Conservation (phyloP, 257 asterid genomes). For the Anisodus acutangulus region DNA sequence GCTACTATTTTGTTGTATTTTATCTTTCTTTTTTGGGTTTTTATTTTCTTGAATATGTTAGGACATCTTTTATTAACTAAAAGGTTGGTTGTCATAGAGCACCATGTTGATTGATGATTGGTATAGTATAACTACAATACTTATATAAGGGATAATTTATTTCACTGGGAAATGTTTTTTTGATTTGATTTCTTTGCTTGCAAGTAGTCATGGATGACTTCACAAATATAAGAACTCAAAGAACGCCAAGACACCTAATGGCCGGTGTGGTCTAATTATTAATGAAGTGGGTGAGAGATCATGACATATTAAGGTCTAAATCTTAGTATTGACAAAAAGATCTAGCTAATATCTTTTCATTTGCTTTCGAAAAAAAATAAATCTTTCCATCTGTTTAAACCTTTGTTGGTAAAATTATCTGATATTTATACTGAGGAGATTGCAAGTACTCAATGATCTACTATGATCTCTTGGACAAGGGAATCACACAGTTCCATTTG, state of each 20-base stretch:
- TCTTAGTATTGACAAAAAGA: too few relatives aligned
- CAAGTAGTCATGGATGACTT: not conserved
- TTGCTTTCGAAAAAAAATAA: too few relatives aligned
- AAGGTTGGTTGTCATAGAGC: not conserved
- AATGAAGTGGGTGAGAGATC: not conserved
- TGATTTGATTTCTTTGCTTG: not conserved
- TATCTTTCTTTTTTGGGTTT: not conserved
- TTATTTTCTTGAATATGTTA: not conserved
- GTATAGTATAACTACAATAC: not conserved
- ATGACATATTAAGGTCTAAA: too few relatives aligned
- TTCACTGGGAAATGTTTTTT: not conserved
- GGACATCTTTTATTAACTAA: not conserved
- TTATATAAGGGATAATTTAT: not conserved
- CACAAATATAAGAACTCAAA: not conserved
- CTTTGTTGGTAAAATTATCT: too few relatives aligned
- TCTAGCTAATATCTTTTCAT: too few relatives aligned
- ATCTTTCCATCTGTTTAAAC: too few relatives aligned
- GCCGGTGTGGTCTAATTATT: not conserved
- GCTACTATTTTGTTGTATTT: not conserved
- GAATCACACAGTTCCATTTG: too few relatives aligned
- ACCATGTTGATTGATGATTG: not conserved
- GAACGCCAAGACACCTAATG: not conserved
- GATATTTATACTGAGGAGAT: too few relatives aligned
- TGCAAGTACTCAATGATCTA: too few relatives aligned
- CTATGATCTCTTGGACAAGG: too few relatives aligned